Evolutionary conservation across 2,329 filamentous ascomycete genomes (phyloP).

Genomic region (Rhynchosporium secalis): DNA sequence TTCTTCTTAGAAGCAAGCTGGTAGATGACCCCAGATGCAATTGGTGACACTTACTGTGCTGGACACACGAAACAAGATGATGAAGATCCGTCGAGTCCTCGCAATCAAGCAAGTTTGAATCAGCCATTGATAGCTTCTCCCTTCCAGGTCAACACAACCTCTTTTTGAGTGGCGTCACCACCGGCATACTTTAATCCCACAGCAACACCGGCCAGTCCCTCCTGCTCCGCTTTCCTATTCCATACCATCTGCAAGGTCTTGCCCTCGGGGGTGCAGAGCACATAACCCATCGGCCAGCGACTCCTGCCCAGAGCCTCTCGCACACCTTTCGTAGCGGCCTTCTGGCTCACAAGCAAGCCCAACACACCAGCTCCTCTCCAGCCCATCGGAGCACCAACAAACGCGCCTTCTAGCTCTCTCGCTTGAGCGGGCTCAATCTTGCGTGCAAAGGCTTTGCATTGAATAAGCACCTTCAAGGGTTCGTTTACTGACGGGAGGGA

Average conservation of each 20-base stretch:
- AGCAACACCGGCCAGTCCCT: slow-evolving; percentile 61
- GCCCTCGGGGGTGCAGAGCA: slow-evolving; percentile 61
- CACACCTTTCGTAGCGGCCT: slow-evolving; percentile 75
- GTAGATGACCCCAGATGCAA: background rate
- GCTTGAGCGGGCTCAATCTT: slow-evolving; percentile 58
- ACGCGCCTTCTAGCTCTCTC: slow-evolving; percentile 79
- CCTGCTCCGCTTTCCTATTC: slow-evolving; percentile 64
- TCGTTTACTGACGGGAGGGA: slow-evolving; percentile 48
- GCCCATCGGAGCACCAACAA: slow-evolving; percentile 69
- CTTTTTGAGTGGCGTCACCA: slow-evolving; percentile 38
- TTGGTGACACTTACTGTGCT: slow-evolving; percentile 2
- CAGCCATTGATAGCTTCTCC: slow-evolving; percentile 42
- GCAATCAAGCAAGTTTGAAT: slow-evolving; percentile 12
- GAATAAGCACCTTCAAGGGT: slow-evolving; percentile 53
- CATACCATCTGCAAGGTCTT: slow-evolving; percentile 67
- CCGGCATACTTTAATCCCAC: slow-evolving; percentile 49
- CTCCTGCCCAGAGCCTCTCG: slow-evolving; percentile 69
- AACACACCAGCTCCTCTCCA: slow-evolving; percentile 68
- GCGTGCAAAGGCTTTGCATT: slow-evolving; percentile 67
- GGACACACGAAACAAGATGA: slow-evolving; percentile 5
- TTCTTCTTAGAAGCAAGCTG: slow-evolving; percentile 18
- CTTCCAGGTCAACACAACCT: slow-evolving; percentile 53
- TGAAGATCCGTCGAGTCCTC: slow-evolving; percentile 11
- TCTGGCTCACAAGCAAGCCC: slow-evolving; percentile 68
- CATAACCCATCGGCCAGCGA: slow-evolving; percentile 69